A percentile compares a stretch with the other conserved stretches of the same genome.
phyloP scores from a whole-genome alignment of 208 protist genomes.

The Kentomonas sorsogonicus region DNA sequence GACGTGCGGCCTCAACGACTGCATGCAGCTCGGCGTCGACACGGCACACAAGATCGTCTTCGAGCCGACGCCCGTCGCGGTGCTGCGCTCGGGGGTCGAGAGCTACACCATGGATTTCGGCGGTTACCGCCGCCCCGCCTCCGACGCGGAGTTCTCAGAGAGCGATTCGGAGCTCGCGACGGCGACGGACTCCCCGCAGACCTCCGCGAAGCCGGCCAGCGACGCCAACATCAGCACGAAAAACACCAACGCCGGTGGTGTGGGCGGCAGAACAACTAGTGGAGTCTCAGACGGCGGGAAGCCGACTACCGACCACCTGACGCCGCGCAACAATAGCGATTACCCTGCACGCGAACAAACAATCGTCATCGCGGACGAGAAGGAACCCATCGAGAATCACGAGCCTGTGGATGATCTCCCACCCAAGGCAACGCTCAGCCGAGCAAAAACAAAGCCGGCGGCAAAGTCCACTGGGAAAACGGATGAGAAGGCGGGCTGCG shows the following conservation, averaged over 20 bases:
- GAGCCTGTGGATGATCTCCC: no score
- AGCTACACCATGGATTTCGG: constrained; percentile 85
- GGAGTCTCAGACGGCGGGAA: no score
- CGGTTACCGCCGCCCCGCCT: constrained; percentile 35
- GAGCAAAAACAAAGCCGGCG: not conserved
- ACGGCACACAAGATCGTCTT: constrained; percentile 41
- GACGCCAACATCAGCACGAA: not conserved
- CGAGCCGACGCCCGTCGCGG: constrained; percentile 33
- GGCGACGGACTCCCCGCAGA: not conserved
- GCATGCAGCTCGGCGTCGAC: constrained; percentile 81
- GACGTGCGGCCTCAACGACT: constrained; percentile 73
- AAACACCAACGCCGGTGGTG: not conserved
- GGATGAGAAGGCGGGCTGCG: constrained; percentile 12
- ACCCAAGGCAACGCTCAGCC: not conserved
- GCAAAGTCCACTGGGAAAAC: not conserved
- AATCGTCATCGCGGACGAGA: no score
- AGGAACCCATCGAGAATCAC: no score
- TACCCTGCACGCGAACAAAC: no score
- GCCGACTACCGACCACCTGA: no score
- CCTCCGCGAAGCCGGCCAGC: not conserved
- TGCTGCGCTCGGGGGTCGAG: constrained; percentile 57
- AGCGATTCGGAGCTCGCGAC: no score
- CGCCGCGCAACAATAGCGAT: no score
- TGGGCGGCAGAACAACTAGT: no score
- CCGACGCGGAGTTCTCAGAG: no score